A percentile compares a stretch with the other conserved stretches of the same genome.
Conservation (phyloP, 768 basidiomycete species). For the Pluteus cervinus region DNA sequence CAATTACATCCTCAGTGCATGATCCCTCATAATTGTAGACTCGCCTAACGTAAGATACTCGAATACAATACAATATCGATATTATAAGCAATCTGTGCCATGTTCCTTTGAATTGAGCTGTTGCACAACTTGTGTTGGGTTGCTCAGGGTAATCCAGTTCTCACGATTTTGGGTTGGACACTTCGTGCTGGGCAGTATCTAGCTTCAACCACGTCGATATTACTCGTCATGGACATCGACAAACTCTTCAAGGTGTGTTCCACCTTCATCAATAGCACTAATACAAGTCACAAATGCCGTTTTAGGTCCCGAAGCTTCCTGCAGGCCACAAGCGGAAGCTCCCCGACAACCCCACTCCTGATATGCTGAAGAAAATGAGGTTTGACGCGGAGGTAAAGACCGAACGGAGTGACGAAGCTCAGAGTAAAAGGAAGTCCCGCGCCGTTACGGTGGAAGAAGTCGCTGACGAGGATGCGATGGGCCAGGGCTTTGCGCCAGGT, state of each 20-base stretch:
- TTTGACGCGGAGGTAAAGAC: conserved; percentile 32
- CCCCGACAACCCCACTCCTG: conserved; percentile 70
- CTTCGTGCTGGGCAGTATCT: too few species aligned
- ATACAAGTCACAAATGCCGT: not conserved
- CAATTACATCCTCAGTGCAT: too few species aligned
- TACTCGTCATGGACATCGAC: conserved; percentile 46
- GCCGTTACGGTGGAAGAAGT: conserved; percentile 58
- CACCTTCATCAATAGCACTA: not conserved
- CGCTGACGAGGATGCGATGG: conserved; percentile 42
- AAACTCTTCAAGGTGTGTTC: conserved; percentile 41
- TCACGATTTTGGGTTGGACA: too few species aligned
- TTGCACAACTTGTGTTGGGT: too few species aligned
- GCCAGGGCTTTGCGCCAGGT: conserved; percentile 67
- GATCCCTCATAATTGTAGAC: too few species aligned
- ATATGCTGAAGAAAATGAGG: conserved; percentile 78
- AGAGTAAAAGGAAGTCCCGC: conserved; percentile 24
- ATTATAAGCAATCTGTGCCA: too few species aligned
- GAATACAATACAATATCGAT: too few species aligned
- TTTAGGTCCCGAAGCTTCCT: conserved; percentile 69
- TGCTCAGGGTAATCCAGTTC: too few species aligned
- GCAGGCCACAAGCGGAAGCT: conserved; percentile 64
- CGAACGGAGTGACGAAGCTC: conserved; percentile 6
- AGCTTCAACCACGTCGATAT: too few species aligned
- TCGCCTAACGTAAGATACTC: too few species aligned
- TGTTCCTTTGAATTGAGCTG: too few species aligned